Percentiles rank a stretch among this genome's conserved stretches.
Evolutionary conservation across 2,329 filamentous ascomycete genomes (phyloP).

Genomic region (Aspergillus floridensis): DNA sequence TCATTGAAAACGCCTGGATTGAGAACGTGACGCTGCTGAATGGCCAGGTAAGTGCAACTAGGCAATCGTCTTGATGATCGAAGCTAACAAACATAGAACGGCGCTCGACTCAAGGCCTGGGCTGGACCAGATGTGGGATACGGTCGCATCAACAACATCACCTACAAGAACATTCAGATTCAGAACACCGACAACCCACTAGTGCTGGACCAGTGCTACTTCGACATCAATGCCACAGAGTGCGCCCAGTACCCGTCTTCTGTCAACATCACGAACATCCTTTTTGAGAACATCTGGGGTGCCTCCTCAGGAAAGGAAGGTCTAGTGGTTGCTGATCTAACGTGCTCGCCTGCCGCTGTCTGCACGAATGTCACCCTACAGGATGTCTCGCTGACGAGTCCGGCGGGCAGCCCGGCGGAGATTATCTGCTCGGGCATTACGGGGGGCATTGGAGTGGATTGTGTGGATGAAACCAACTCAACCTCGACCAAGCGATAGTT

Average conservation of each 20-base stretch:
- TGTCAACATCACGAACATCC: constrained; percentile 59
- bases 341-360: constrained; percentile 57
- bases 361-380: constrained; percentile 57
- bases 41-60: constrained; percentile 34
- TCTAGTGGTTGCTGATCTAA: constrained; percentile 54
- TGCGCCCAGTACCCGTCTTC: constrained; percentile 55
- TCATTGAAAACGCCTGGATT: constrained; percentile 57
- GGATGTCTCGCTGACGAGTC: constrained; percentile 55
- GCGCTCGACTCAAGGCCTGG: constrained; percentile 62
- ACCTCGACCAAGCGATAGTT: not conserved
- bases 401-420: constrained; percentile 43
- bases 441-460: constrained; percentile 42
- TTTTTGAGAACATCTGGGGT: constrained; percentile 59
- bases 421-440: constrained; percentile 53
- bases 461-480: constrained; percentile 15
- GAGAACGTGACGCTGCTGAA: constrained; percentile 60
- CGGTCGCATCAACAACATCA: constrained; percentile 61
- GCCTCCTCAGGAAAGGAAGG: constrained; percentile 57
- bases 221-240: constrained; percentile 53
- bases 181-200: constrained; percentile 58
- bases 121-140: constrained; percentile 58
- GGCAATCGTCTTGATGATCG: not conserved
- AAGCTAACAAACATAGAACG: constrained; percentile 44
- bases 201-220: constrained; percentile 63
- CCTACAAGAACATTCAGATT: constrained; percentile 60